Evolutionary conservation across 148 eudicot genomes (phyloP).

Genomic region (Tetragonia tetragonoides): DNA sequence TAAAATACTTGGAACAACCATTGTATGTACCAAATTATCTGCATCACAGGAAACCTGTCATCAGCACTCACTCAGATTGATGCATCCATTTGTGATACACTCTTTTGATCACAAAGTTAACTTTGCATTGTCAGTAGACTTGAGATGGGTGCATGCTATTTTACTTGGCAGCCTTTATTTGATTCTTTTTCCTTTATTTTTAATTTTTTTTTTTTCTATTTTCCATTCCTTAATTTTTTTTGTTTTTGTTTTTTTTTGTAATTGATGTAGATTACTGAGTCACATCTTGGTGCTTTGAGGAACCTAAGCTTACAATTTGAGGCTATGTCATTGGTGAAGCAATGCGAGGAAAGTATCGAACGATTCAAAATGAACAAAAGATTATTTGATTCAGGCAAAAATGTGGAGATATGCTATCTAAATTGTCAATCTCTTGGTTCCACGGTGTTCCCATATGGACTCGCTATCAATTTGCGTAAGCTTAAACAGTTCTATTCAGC

Average conservation of each 20-base stretch:
- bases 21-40: neutral
- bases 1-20: neutral
- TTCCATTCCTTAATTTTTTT: neutral
- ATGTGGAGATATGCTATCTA: slow-evolving; percentile 71
- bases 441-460: slow-evolving; percentile 51
- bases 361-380: slow-evolving; percentile 69
- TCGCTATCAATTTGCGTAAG: slow-evolving; percentile 49
- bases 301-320: slow-evolving; percentile 60
- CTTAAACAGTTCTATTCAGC: slow-evolving; percentile 42
- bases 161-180: neutral
- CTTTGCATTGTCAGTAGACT: neutral
- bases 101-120: no score
- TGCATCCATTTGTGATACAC: neutral
- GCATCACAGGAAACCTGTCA: neutral
- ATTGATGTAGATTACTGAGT: slow-evolving; percentile 57
- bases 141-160: neutral
- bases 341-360: slow-evolving; percentile 71
- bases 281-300: slow-evolving; percentile 52
- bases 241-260: neutral
- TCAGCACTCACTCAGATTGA: neutral
- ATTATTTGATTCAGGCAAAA: slow-evolving; percentile 63
- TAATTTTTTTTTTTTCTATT: neutral
- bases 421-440: slow-evolving; percentile 49
- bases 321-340: slow-evolving; percentile 68
- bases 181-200: neutral